Evolutionary conservation across 306 rosid species (phyloP).

Genomic region (Hylodesmum podocarpum): DNA sequence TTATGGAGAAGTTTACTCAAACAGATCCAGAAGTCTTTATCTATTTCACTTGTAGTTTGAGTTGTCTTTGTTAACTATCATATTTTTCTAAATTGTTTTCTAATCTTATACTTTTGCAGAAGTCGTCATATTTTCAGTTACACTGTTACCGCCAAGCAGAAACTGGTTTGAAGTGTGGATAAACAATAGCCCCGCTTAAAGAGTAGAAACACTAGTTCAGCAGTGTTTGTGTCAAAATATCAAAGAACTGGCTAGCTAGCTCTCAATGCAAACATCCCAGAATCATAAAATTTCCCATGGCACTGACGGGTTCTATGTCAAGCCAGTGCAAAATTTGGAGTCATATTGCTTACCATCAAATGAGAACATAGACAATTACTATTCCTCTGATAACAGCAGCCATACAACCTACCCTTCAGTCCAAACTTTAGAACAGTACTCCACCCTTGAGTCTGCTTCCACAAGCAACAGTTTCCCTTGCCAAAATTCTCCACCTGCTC

Average conservation of each 20-base stretch:
- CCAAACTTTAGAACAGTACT: conserved; percentile 47
- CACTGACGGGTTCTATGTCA: conserved; percentile 43
- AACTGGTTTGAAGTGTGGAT: neutral
- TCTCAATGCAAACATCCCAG: conserved; percentile 63
- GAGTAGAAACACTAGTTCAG: neutral
- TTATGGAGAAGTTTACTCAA: no score
- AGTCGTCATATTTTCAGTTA: neutral
- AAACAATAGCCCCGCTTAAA: neutral
- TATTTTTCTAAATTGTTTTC: conserved; percentile 23
- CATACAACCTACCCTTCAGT: conserved; percentile 45
- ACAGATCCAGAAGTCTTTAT: no score
- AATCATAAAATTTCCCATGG: conserved; percentile 44
- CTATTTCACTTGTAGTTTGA: conserved; percentile 23
- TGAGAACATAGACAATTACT: conserved; percentile 41
- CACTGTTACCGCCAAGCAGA: neutral
- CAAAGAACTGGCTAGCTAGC: neutral
- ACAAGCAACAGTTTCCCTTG: conserved; percentile 52
- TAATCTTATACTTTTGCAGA: conserved; percentile 53
- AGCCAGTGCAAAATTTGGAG: conserved; percentile 56
- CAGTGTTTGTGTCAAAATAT: conserved; percentile 10
- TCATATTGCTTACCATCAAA: conserved; percentile 46
- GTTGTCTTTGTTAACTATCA: conserved; percentile 13
- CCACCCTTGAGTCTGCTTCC: conserved; percentile 64
- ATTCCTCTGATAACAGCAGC: conserved; percentile 54
- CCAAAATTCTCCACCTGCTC: conserved; percentile 65